These are phyloP conservation scores for Candida xyloterini DNA, from an alignment of 805 yeast genomes.

Conservation along the genomic window DNA sequence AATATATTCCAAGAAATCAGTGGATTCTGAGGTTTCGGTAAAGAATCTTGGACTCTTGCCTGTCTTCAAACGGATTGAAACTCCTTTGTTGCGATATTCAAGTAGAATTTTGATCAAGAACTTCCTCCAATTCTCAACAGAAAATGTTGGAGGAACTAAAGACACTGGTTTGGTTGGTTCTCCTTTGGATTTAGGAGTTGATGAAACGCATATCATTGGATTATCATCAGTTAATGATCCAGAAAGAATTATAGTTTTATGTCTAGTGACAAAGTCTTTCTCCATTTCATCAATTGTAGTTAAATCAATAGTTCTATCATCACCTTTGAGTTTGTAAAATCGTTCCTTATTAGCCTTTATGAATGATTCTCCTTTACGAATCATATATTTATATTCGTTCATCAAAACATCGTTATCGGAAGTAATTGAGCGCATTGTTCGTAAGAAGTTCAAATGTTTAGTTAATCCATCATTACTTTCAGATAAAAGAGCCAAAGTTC, in stretches of 20 bases:
- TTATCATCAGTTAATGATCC: conserved; percentile 23
- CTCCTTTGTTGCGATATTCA: conserved; percentile 11
- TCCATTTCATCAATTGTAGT: conserved; percentile 11
- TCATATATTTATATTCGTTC: conserved; percentile 20
- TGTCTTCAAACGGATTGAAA: conserved; percentile 10
- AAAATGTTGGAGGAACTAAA: conserved; percentile 26
- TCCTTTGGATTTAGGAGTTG: conserved; percentile 8
- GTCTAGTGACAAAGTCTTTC: conserved; percentile 6
- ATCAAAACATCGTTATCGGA: conserved; percentile 13
- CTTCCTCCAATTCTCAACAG: conserved; percentile 25
- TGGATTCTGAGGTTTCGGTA: conserved; percentile 2
- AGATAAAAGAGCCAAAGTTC: conserved; percentile 18
- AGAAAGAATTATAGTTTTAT: conserved; percentile 14
- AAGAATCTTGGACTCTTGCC: conserved; percentile 13
- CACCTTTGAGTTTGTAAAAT: conserved; percentile 10
- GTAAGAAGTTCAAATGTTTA: conserved; percentile 16
- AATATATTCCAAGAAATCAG: conserved; percentile 12
- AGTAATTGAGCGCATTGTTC: conserved; percentile 19
- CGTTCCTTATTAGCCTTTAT: conserved; percentile 18
- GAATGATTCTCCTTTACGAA: conserved; percentile 18
- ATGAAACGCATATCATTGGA: conserved; percentile 19
- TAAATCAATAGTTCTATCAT: conserved; percentile 7
- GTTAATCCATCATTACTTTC: conserved; percentile 15
- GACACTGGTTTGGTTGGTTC: conserved; percentile 11
- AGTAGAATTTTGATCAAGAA: conserved; percentile 19